phyloP scores from a whole-genome alignment of 1,284 basidiomycete genomes.

The Boletus sp. region DNA sequence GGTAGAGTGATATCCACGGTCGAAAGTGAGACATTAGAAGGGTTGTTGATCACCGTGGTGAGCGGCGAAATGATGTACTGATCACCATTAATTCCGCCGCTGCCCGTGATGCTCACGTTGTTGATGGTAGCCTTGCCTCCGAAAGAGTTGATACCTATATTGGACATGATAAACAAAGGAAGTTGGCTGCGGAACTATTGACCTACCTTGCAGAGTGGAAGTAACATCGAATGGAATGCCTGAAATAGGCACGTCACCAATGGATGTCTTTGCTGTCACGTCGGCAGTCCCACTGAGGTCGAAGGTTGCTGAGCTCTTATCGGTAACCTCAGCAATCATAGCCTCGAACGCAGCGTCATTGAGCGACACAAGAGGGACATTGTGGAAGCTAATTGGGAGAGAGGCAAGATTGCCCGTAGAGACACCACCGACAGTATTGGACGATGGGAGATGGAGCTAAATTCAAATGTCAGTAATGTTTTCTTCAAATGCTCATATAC shows the following conservation, averaged over 20 bases:
- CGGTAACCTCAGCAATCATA: constrained; percentile 59
- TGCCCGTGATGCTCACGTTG: constrained; percentile 57
- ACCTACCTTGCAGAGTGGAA: constrained; percentile 50
- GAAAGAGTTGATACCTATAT: constrained; percentile 51
- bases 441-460: constrained; percentile 53
- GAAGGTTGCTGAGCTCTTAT: constrained; percentile 45
- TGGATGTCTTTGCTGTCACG: constrained; percentile 59
- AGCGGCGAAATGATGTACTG: constrained; percentile 55
- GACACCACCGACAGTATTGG: constrained; percentile 53
- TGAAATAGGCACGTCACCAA: constrained; percentile 65
- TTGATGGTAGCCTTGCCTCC: constrained; percentile 46
- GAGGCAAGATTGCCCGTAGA: constrained; percentile 65
- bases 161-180: neutral
- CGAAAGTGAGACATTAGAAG: constrained; percentile 63
- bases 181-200: neutral
- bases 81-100: constrained; percentile 53
- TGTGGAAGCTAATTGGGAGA: constrained; percentile 53
- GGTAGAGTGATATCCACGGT: constrained; percentile 59
- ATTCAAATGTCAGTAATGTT: constrained; percentile 4
- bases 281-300: constrained; percentile 56
- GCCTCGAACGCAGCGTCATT: constrained; percentile 53
- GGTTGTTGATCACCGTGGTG: constrained; percentile 55
- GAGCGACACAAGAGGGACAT: constrained; percentile 54
- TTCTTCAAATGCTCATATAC: constrained; percentile 8
- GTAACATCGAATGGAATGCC: constrained; percentile 62